phyloP scores from a whole-genome alignment of 805 yeast species.

The Nadsonia fulvescens region DNA sequence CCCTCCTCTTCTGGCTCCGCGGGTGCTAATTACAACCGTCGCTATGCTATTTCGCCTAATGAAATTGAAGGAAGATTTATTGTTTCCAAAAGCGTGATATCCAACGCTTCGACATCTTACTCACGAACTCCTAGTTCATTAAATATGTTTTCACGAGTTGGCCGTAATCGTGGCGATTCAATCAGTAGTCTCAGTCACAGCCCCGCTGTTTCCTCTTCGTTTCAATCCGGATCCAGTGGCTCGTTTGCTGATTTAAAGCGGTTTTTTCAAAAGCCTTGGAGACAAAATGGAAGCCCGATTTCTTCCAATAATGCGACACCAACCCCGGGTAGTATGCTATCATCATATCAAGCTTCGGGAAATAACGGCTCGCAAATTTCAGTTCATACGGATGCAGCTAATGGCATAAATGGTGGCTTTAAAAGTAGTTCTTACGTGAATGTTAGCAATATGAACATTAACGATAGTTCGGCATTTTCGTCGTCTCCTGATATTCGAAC shows the following conservation, averaged over 20 bases:
- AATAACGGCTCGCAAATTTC: slow-evolving; percentile 5
- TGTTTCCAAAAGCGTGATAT: too few species aligned
- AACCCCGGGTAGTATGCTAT: slow-evolving; percentile 6
- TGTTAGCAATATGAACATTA: slow-evolving; percentile 1
- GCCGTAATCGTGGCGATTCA: slow-evolving; percentile 13
- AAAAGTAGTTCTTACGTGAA: not conserved
- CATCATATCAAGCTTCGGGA: not conserved
- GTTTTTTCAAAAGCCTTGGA: slow-evolving; percentile 27
- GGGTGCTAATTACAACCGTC: too few species aligned
- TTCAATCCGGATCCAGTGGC: slow-evolving; percentile 16
- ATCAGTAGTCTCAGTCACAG: slow-evolving; percentile 16
- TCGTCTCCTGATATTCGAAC: slow-evolving; percentile 3
- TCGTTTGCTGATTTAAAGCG: slow-evolving; percentile 25
- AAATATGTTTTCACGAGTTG: too few species aligned
- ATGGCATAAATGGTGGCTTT: not conserved
- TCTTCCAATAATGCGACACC: slow-evolving; percentile 8
- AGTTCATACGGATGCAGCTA: slow-evolving; percentile 1
- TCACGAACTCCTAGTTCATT: too few species aligned
- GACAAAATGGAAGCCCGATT: slow-evolving; percentile 8
- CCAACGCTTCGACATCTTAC: too few species aligned
- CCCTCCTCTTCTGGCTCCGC: too few species aligned
- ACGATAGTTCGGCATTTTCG: slow-evolving; percentile 4
- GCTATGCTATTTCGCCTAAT: too few species aligned
- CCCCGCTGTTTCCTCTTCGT: slow-evolving; percentile 23
- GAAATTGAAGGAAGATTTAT: too few species aligned